Percentiles rank a stretch among this genome's conserved stretches.
These are phyloP conservation scores for Suhomyces bribrorum DNA, from an alignment of 1,139 yeast species.

Conservation along the genomic window DNA sequence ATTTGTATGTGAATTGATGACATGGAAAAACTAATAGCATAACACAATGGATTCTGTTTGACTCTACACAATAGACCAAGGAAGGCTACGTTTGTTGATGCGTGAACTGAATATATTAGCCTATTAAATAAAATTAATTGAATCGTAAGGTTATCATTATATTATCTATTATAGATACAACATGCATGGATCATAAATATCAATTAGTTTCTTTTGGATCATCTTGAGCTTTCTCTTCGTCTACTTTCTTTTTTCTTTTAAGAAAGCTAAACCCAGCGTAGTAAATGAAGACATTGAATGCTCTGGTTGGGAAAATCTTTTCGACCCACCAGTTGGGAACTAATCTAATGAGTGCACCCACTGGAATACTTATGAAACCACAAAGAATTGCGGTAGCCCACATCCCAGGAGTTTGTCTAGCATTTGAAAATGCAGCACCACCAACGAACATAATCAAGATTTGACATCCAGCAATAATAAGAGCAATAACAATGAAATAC, in stretches of 20 bases:
- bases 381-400: constrained; percentile 90
- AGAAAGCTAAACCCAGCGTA: constrained; percentile 50
- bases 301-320: constrained; percentile 64
- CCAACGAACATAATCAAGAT: constrained; percentile 93
- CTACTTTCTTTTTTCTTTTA: constrained; percentile 29
- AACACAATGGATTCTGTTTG: too few relatives aligned
- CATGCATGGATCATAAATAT: constrained; percentile 1
- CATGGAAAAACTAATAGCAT: too few relatives aligned
- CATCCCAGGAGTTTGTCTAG: constrained; percentile 74
- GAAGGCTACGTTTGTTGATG: too few relatives aligned
- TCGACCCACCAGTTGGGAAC: constrained; percentile 82
- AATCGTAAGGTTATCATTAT: background rate
- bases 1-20: too few relatives aligned
- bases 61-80: too few relatives aligned
- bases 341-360: constrained; percentile 71
- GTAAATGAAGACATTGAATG: constrained; percentile 49
- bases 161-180: background rate
- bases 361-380: constrained; percentile 81
- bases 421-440: constrained; percentile 89
- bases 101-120: constrained; percentile 1
- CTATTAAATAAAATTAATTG: background rate
- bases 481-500: constrained; percentile 73
- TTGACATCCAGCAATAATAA: constrained; percentile 80
- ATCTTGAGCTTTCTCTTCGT: constrained; percentile 5
- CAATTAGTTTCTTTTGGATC: constrained; percentile 1